Evolutionary conservation across 2,329 filamentous ascomycete species (phyloP), one percentile per base, ranked within the genome.

Genomic region (Botrytis elliptica): DNA sequence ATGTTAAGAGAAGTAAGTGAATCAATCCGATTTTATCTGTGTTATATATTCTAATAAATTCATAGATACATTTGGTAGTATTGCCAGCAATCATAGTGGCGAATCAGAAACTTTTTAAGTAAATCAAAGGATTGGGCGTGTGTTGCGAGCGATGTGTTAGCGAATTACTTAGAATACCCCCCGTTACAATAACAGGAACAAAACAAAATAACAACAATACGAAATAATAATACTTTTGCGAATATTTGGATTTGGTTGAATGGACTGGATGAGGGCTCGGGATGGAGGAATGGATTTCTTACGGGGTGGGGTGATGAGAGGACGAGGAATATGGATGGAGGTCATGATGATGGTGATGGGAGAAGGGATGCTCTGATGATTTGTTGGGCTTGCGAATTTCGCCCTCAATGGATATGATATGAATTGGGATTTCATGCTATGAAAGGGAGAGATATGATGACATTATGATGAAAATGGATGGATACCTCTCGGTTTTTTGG

Each of bases 101-200:
- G 86, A 88, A 74, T 86, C 85, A 46, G 86, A 88, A 78, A 88
- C 85, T 66, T 88, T 88, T 79, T 88, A 85, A 83, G 73, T 49
- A n/a, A 46, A 65, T 14, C 25, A n/a, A 40, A 33, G 33, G 20
- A 25, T 66, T 49, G 29, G 33, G 29, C 29, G 42, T 25, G 63
- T 29, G 63, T 57, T 38, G 42, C 42, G 49, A 57, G 36, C n/a
- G 65, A 42, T 20, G 38, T 42, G 38, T 57, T 57, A 9, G n/a
- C n/a, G 52, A 57, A 64, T 64, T 64, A 42, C 38, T 64, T 64
- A 64, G 62, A 64, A 64, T 64, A 64, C 62, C 62, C 60, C 62
- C 38, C 25, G 62, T 64, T 64, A 40, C 62, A 64, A 44, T 64
- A 44, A 64, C 62, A 64, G 22, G 40, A 64, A 44, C 62, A 44